Conservation (phyloP, 2,329 filamentous ascomycete species). For the Colletotrichum cuscutae region DNA sequence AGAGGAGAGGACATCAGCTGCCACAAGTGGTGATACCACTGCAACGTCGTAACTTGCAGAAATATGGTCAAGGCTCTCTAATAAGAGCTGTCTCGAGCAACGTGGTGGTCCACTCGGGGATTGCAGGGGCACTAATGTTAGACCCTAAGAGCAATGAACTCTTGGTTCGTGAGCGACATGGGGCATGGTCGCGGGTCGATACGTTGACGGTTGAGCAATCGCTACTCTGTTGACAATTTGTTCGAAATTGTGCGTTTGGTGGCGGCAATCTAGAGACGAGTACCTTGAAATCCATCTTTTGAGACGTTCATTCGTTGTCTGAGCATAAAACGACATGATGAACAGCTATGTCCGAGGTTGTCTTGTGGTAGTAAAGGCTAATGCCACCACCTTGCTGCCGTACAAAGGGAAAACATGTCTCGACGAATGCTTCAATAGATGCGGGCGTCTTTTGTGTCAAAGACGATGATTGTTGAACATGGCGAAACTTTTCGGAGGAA, state of each 20-base stretch:
- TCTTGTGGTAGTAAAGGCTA: too few relatives aligned
- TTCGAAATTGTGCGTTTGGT: neutral
- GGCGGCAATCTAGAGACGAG: neutral
- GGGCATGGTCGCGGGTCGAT: neutral
- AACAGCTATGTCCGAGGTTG: neutral
- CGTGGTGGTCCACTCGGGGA: slow-evolving; percentile 21
- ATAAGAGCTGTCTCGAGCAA: slow-evolving; percentile 15
- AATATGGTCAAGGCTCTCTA: slow-evolving; percentile 18
- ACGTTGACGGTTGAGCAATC: neutral
- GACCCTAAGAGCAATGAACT: slow-evolving; percentile 2
- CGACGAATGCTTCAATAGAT: neutral
- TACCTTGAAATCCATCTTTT: neutral
- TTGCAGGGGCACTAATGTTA: neutral
- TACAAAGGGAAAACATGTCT: too few relatives aligned
- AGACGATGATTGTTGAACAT: neutral
- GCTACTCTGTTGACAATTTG: neutral
- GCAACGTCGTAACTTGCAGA: slow-evolving; percentile 31
- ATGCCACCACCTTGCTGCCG: too few relatives aligned
- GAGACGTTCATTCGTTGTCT: neutral
- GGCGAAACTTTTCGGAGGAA: slow-evolving; percentile 10
- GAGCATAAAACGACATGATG: neutral
- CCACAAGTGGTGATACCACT: slow-evolving; percentile 24
- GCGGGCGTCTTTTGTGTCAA: neutral
- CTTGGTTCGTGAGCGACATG: slow-evolving; percentile 22
- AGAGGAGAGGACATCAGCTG: slow-evolving; percentile 18